Percentiles rank a stretch among this genome's conserved stretches.
Conservation (phyloP, 1,139 yeast genomes). For the Yamadazyma songkhlaensis region DNA sequence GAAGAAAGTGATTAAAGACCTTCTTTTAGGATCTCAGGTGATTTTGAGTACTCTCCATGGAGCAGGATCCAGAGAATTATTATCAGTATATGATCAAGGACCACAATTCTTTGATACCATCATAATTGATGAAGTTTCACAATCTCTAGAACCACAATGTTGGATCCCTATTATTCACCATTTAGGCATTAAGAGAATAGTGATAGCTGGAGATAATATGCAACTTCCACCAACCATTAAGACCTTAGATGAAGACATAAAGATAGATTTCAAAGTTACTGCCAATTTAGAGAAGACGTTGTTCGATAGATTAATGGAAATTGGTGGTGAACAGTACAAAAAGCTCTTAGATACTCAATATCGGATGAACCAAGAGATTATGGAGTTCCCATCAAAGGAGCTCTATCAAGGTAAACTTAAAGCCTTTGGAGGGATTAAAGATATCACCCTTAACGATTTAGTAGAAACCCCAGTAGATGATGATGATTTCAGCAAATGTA, state of each 20-base stretch:
- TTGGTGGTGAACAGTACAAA: slow-evolving; percentile 47
- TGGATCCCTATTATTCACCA: slow-evolving; percentile 90
- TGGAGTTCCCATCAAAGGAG: slow-evolving; percentile 71
- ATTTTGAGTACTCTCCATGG: slow-evolving; percentile 87
- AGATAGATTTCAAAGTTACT: slow-evolving; percentile 24
- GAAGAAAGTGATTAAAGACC: slow-evolving; percentile 55
- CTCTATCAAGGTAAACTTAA: slow-evolving; percentile 61
- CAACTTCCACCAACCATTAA: slow-evolving; percentile 83
- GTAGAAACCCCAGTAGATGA: slow-evolving; percentile 38
- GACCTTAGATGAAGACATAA: slow-evolving; percentile 28
- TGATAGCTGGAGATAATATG: slow-evolving; percentile 84
- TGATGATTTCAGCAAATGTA: slow-evolving; percentile 29
- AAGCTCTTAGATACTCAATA: slow-evolving; percentile 70
- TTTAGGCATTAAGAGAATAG: slow-evolving; percentile 54
- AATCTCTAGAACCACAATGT: slow-evolving; percentile 90
- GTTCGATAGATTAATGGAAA: slow-evolving; percentile 71
- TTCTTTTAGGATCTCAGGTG: slow-evolving; percentile 62
- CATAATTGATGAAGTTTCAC: slow-evolving; percentile 94
- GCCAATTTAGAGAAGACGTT: slow-evolving; percentile 59
- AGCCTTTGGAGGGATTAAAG: slow-evolving; percentile 62
- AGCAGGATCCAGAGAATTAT: slow-evolving; percentile 69
- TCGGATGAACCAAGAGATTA: slow-evolving; percentile 77
- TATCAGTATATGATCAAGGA: slow-evolving; percentile 39
- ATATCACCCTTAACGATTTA: slow-evolving; percentile 54
- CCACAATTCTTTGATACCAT: slow-evolving; percentile 66